Conservation (phyloP, 2,329 filamentous ascomycete species). For the Colletotrichum gloeosporioides region DNA sequence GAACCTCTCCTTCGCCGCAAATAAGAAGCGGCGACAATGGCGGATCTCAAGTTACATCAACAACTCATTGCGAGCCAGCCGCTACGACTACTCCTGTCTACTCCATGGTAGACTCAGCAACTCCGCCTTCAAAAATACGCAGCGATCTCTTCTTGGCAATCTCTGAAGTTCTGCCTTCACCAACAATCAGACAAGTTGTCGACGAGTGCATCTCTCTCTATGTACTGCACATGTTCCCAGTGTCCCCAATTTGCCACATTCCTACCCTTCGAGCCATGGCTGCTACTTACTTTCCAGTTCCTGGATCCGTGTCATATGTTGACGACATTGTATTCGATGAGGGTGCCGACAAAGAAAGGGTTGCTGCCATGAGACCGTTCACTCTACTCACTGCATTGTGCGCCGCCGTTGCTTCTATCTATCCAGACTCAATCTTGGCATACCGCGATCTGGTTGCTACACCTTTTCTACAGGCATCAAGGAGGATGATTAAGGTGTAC, state of each 20-base stretch:
- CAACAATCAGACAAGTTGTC: neutral
- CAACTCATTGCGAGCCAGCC: neutral
- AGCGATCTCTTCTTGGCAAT: neutral
- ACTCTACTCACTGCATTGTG: conserved; percentile 48
- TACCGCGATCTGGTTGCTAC: conserved; percentile 42
- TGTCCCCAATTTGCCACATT: neutral
- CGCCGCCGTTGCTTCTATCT: conserved; percentile 33
- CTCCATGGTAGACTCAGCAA: neutral
- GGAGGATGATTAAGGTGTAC: conserved; percentile 40
- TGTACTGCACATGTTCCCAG: neutral
- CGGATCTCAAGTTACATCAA: neutral
- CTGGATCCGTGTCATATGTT: neutral
- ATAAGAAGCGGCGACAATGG: neutral
- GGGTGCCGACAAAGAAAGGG: neutral
- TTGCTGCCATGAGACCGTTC: conserved; percentile 20
- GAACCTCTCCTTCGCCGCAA: neutral
- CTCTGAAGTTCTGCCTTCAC: neutral
- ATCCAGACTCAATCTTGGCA: conserved; percentile 45
- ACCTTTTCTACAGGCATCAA: conserved; percentile 43
- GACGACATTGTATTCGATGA: neutral
- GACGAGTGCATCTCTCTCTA: neutral
- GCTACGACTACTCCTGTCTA: neutral
- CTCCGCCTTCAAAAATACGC: neutral
- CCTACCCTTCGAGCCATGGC: neutral
- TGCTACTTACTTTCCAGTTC: neutral